These are phyloP conservation scores for Fusarium oligoseptatum DNA, from an alignment of 2,329 filamentous ascomycete genomes.

Conservation along the genomic window DNA sequence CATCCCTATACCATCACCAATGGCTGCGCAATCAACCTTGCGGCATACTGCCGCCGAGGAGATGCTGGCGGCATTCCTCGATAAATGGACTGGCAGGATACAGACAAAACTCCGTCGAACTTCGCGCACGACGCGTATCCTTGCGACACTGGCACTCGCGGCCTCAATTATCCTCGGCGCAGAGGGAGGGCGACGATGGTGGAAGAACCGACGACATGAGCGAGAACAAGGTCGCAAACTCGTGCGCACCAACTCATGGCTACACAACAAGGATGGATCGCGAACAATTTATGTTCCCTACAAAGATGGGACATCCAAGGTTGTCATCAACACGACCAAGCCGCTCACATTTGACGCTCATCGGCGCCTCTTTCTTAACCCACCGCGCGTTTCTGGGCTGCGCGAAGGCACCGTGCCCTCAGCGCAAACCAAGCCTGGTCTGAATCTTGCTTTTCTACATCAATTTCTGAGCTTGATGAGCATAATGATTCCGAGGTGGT, in stretches of 20 bases:
- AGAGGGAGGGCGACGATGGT: slow-evolving; percentile 84
- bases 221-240: slow-evolving; percentile 85
- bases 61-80: slow-evolving; percentile 73
- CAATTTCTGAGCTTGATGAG: slow-evolving; percentile 96
- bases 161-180: slow-evolving; percentile 83
- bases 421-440: slow-evolving; percentile 89
- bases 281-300: slow-evolving; percentile 96
- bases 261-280: slow-evolving; percentile 94
- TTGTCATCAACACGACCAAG: slow-evolving; percentile 91
- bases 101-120: slow-evolving; percentile 70
- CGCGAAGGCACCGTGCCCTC: slow-evolving; percentile 83
- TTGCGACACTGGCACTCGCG: slow-evolving; percentile 81
- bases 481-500: slow-evolving; percentile 97
- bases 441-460: slow-evolving; percentile 96
- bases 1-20: slow-evolving; percentile 53
- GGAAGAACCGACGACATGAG: slow-evolving; percentile 79
- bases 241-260: slow-evolving; percentile 89
- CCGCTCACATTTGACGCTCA: slow-evolving; percentile 96
- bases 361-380: slow-evolving; percentile 90
- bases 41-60: slow-evolving; percentile 74
- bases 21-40: slow-evolving; percentile 92
- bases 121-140: slow-evolving; percentile 77
- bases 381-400: slow-evolving; percentile 84
- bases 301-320: slow-evolving; percentile 87
- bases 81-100: slow-evolving; percentile 69